These are phyloP conservation scores for Phytopythium oedochilum DNA, from an alignment of 352 stramenopile species.

Conservation along the genomic window DNA sequence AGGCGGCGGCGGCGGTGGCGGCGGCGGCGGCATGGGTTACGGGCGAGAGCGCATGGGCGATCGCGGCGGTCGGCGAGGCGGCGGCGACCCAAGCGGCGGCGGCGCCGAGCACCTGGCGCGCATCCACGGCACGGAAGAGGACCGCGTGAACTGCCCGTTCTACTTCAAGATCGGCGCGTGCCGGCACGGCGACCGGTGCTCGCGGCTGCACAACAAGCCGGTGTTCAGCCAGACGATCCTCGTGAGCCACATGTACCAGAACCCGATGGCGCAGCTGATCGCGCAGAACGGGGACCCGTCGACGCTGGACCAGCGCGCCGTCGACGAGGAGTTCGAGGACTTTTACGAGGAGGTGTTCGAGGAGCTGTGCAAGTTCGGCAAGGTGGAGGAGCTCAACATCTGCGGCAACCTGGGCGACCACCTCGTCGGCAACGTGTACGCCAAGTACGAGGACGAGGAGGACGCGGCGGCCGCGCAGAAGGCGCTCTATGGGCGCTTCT, in stretches of 20 bases:
- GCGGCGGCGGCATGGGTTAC: slow-evolving; percentile 32
- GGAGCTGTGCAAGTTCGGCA: slow-evolving; percentile 98
- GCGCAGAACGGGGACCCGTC: slow-evolving; percentile 82
- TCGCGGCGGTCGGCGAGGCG: slow-evolving; percentile 24
- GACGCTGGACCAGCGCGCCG: slow-evolving; percentile 84
- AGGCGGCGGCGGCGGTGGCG: slow-evolving; percentile 29
- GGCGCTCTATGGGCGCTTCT: slow-evolving; percentile 96
- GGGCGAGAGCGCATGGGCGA: slow-evolving; percentile 46
- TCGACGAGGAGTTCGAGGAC: slow-evolving; percentile 97
- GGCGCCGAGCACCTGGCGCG: slow-evolving; percentile 94
- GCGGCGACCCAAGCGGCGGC: slow-evolving; percentile 67
- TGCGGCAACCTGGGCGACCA: slow-evolving; percentile 99
- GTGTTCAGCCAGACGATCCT: slow-evolving; percentile 98
- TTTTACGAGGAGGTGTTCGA: slow-evolving; percentile 98
- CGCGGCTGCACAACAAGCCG: slow-evolving; percentile 97
- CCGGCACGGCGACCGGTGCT: slow-evolving; percentile 98
- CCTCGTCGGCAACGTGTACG: slow-evolving; percentile 99
- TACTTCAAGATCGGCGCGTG: slow-evolving; percentile 99
- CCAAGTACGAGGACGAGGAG: slow-evolving; percentile 99
- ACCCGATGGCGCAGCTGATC: slow-evolving; percentile 90
- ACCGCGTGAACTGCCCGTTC: slow-evolving; percentile 99
- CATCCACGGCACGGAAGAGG: slow-evolving; percentile 98
- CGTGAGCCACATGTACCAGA: slow-evolving; percentile 98
- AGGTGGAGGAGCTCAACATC: slow-evolving; percentile 98
- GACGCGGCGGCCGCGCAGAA: slow-evolving; percentile 96